Evolutionary conservation across 2,329 filamentous ascomycete species (phyloP).

Genomic region (Fusarium xylarioides): DNA sequence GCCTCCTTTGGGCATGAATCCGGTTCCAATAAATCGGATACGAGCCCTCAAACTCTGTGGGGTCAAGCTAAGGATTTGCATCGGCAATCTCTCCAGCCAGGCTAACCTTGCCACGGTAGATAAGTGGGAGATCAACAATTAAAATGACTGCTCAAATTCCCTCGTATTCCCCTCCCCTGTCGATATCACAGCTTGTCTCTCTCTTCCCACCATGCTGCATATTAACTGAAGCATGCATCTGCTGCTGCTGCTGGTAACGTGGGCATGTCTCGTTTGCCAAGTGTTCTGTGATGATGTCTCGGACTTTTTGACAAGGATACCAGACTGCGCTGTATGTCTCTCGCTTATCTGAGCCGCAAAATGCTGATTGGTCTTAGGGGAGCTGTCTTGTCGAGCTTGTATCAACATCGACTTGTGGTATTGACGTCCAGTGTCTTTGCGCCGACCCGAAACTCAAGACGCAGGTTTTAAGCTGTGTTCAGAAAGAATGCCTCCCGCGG

Average conservation of each 20-base stretch:
- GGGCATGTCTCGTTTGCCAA: constrained; percentile 1
- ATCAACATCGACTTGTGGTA: not conserved
- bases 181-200: not conserved
- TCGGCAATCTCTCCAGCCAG: not conserved
- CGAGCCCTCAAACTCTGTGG: not conserved
- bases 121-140: not conserved
- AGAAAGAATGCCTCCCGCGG: not conserved
- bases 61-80: not conserved
- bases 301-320: not conserved
- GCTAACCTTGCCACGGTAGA: not conserved
- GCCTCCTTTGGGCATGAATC: not conserved
- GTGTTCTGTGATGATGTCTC: not conserved
- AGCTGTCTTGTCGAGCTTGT: constrained; percentile 2
- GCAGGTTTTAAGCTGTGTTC: not conserved
- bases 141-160: not conserved
- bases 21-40: not conserved
- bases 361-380: not conserved
- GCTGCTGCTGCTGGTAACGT: constrained; percentile 4
- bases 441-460: constrained; percentile 2
- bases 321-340: constrained; percentile 6
- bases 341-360: accelerated
- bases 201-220: not conserved
- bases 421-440: constrained; percentile 6
- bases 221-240: not conserved
- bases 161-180: not conserved